Evolutionary conservation across 192 early-diverging fungal species (phyloP), one percentile per base, ranked within the genome.

Genomic region (Linnemannia elongata): DNA sequence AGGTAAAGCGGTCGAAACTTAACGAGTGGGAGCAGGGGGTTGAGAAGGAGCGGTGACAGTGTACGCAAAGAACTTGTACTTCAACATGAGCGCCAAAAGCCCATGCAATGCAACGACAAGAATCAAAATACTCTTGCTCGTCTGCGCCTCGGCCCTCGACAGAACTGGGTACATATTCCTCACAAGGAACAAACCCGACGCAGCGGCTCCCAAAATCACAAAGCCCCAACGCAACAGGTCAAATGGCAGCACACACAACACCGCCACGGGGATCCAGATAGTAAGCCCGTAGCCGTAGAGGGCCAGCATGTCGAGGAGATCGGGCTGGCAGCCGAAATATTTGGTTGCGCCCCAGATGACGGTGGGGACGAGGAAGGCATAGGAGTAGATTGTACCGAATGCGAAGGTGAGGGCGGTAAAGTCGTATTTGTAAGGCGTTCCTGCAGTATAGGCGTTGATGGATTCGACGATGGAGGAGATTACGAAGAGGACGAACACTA

Each of bases 401-500:
- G 97, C 98, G 78, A 96, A 95, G 0, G 96, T 94, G 42, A 99
- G 88, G 78, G 95, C 89, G 20, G 94, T 90, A 88, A 99, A 94
- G 83, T 99, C 95, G 88, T 95, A 96, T 41, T 88, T 88, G 88
- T 94, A 93, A 41, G 83, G 44, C 8, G 75, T 75, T 0, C 89
- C 90, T 1, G 84, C 78, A 33, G 95, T 90, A 52, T 93, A 90
- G 49, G 94, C 93, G 27, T 92, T 93, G 72, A 99, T 95, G 41
- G 95, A 96, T 20, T 94, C 93, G 44, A 98, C 96, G 39, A 99
- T 92, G 38, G 96, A 96, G 7, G 96, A 96, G 18, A 97, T 95
- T 27, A 98, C 96, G 91, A 99, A 99, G 39, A 99, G 93, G 47
- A 92, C 81, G 82, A 99, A 98, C 41, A 99, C 94, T 35, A 98